Percentiles rank a stretch among this genome's conserved stretches.
Conservation (phyloP, 176 grass and related monocot genomes). For the Otatea glauca region DNA sequence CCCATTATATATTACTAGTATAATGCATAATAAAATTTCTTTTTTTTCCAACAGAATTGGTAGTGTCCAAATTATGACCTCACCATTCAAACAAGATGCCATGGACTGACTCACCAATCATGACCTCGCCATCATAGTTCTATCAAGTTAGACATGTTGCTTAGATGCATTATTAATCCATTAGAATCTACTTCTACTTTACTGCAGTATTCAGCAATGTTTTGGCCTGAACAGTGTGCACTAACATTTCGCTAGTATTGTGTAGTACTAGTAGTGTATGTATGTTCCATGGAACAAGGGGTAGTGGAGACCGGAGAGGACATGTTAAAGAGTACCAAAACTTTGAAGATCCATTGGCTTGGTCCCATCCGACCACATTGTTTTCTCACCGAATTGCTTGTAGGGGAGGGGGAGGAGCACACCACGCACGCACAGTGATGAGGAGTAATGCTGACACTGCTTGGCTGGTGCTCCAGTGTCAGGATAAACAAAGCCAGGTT, state of each 20-base stretch:
- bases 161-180: neutral
- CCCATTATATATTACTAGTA: too few species aligned
- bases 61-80: neutral
- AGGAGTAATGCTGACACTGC: slow-evolving; percentile 53
- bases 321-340: slow-evolving; percentile 18
- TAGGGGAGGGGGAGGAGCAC: neutral
- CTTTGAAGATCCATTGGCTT: slow-evolving; percentile 22
- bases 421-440: slow-evolving; percentile 33
- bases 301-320: slow-evolving; percentile 3
- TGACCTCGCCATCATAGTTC: neutral
- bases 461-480: slow-evolving; percentile 50
- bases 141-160: neutral
- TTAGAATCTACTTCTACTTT: neutral
- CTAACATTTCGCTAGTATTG: neutral
- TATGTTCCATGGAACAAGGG: slow-evolving; percentile 26
- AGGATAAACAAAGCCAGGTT: slow-evolving; percentile 25
- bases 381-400: slow-evolving; percentile 28
- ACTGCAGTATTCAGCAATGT: neutral
- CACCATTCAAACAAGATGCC: neutral
- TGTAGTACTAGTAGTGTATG: neutral
- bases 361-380: neutral
- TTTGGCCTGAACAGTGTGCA: neutral
- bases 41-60: neutral
- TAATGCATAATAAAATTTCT: neutral
- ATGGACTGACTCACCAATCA: slow-evolving; percentile 9